Evolutionary conservation across 768 basidiomycete genomes (phyloP), one percentile per base, ranked within the genome.

Genomic region (Auricularia auricula-judae): DNA sequence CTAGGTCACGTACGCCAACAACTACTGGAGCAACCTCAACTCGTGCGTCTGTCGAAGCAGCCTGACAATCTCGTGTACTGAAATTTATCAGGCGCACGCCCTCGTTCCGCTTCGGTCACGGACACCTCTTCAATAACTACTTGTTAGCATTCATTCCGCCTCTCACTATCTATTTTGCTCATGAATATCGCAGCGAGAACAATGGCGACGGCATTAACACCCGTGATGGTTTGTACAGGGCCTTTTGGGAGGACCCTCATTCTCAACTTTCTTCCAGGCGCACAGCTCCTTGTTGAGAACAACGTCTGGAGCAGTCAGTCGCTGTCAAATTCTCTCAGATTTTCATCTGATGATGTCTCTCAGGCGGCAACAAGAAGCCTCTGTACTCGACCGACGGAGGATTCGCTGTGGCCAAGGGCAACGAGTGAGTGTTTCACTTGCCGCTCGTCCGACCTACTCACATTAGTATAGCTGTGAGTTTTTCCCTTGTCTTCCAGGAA

Each of bases 21-120:
- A 81, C 75, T 75, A 75, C 62, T 68, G 64, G 64, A 53, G n/a
- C 29, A 66, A 66, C 59, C 58, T 68, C 61, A 65, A 65, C 43
- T 68, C 67, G 47, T 66, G 53, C 44, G 62, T 63, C 18, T 62
- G 69, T 75, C 82, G 78, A 83, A 82, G 73, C 83, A 81, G 82
- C 77, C 39, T 39, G 21, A 56, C 63, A 66, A 66, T 35, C 16
- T 14, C 3, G 12, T 42, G 8, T 1, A 42, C 2, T 42, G 39
- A 42, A 2, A 14, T 14, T 66, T 36, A 61, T 66, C 59, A 66
- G 65, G 7, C 65, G 66, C 43, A 67, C 66, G 4, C 66, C 66
- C n/a, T 66, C 65, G 3, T 53, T 67, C 65, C 66, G 66, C 53
- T 67, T 67, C 44, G 66, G 66, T 1, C 33, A 34, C 36, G 66